Conservation (phyloP, 768 basidiomycete species). For the Lepiota subincarnata region DNA sequence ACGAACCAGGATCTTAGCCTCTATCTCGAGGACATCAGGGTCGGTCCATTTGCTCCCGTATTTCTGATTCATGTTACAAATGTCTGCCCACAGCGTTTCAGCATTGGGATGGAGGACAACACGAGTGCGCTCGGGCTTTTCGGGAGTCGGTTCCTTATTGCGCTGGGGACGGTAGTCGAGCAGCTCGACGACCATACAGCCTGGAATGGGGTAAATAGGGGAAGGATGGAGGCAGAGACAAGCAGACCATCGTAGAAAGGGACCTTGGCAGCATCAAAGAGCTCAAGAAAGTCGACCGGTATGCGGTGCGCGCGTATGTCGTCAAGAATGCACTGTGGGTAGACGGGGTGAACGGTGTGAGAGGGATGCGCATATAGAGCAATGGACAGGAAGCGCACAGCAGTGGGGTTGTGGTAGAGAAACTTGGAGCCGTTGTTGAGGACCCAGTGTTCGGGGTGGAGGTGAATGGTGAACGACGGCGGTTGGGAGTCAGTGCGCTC, state of each 20-base stretch:
- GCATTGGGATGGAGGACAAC: constrained; percentile 74
- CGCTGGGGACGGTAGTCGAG: constrained; percentile 67
- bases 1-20: constrained; percentile 70
- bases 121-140: constrained; percentile 59
- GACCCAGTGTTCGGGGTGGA: constrained; percentile 78
- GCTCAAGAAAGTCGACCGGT: constrained; percentile 79
- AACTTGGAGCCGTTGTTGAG: constrained; percentile 81
- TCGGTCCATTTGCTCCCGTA: constrained; percentile 63
- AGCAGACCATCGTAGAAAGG: constrained; percentile 81
- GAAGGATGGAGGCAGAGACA: not conserved
- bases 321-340: constrained; percentile 65
- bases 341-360: constrained; percentile 6
- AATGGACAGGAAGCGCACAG: no score
- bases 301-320: constrained; percentile 81
- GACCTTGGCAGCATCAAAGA: constrained; percentile 68
- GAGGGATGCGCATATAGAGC: no score
- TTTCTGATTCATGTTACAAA: constrained; percentile 65
- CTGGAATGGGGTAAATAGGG: constrained; percentile 31
- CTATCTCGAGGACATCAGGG: constrained; percentile 65
- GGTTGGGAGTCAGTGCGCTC: constrained; percentile 50
- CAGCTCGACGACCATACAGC: constrained; percentile 83
- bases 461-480: constrained; percentile 76
- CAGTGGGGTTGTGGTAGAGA: constrained; percentile 73
- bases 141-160: constrained; percentile 51
- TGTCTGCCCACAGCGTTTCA: constrained; percentile 77